Conservation (phyloP, 331 rosid species). For the Pyrus hybrid region DNA sequence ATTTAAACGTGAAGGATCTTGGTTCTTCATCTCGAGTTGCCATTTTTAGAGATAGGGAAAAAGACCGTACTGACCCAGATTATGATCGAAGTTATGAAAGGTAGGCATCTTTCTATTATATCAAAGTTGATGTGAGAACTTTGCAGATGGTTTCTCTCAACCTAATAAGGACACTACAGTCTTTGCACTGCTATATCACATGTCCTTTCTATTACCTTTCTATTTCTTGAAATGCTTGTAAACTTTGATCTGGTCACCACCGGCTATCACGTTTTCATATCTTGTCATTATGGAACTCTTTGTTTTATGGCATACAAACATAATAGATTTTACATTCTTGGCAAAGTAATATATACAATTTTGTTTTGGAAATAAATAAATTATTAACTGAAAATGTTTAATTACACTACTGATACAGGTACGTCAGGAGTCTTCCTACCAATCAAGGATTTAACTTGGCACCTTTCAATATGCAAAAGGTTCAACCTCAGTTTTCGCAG, state of each 20-base stretch:
- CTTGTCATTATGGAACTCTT: neutral
- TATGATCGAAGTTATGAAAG: constrained; percentile 85
- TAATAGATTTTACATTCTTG: neutral
- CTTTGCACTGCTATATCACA: neutral
- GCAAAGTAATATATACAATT: neutral
- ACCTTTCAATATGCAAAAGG: constrained; percentile 55
- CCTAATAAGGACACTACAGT: neutral
- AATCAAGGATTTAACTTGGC: constrained; percentile 46
- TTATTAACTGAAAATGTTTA: neutral
- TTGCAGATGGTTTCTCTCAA: neutral
- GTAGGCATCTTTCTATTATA: constrained; percentile 19
- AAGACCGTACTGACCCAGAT: constrained; percentile 91
- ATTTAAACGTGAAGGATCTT: constrained; percentile 30
- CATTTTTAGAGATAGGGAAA: constrained; percentile 83
- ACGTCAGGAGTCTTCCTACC: constrained; percentile 56
- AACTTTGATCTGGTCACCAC: neutral
- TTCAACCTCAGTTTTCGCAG: constrained; percentile 63
- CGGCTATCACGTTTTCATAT: neutral
- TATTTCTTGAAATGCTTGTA: neutral
- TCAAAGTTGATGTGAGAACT: neutral
- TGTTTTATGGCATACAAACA: neutral
- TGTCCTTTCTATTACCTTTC: neutral
- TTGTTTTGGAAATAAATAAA: neutral
- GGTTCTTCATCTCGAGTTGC: constrained; percentile 66
- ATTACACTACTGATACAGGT: constrained; percentile 35